A percentile compares a stretch with the other conserved stretches of the same genome.
These are phyloP conservation scores for Boletus rufocinnamomeus DNA, from an alignment of 768 basidiomycete species.

Conservation along the genomic window DNA sequence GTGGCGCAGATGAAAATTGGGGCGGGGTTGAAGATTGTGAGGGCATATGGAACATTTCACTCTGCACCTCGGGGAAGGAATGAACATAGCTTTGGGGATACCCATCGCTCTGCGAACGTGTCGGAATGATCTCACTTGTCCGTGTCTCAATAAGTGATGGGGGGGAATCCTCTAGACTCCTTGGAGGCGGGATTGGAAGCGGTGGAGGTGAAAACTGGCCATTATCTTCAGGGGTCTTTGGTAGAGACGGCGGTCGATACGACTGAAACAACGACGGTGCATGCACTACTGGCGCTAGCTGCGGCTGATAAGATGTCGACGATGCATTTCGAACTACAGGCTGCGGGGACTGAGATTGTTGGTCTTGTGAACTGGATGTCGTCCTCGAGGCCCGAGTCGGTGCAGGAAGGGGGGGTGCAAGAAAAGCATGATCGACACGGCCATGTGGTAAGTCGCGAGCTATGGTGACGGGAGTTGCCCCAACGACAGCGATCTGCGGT, in stretches of 20 bases:
- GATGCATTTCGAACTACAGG: conserved; percentile 11
- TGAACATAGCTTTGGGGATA: not conserved
- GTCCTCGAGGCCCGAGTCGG: conserved; percentile 28
- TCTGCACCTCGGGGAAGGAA: conserved; percentile 19
- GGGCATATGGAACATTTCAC: conserved; percentile 29
- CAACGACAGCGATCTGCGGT: conserved; percentile 35
- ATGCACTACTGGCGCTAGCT: conserved; percentile 7
- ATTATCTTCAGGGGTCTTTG: conserved; percentile 14
- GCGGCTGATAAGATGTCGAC: conserved; percentile 21
- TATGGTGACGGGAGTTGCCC: conserved; percentile 28
- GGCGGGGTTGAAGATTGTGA: conserved; percentile 2
- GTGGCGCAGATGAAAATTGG: conserved; percentile 1
- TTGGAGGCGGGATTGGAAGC: conserved; percentile 32
- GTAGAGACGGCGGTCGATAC: conserved; percentile 25
- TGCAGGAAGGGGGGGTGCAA: conserved; percentile 31
- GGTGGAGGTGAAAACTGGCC: conserved; percentile 33
- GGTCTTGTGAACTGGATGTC: conserved; percentile 27
- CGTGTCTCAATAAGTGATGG: conserved; percentile 27
- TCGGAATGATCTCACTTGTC: conserved; percentile 28
- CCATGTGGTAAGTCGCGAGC: conserved; percentile 26
- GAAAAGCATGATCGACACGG: conserved; percentile 26
- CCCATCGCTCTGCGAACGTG: conserved; percentile 17
- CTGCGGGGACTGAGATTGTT: conserved; percentile 17
- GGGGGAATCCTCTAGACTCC: conserved; percentile 24
- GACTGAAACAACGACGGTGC: conserved; percentile 29